phyloP scores from a whole-genome alignment of 495 filamentous ascomycete genomes.

The Hypoxylon lenormandii region DNA sequence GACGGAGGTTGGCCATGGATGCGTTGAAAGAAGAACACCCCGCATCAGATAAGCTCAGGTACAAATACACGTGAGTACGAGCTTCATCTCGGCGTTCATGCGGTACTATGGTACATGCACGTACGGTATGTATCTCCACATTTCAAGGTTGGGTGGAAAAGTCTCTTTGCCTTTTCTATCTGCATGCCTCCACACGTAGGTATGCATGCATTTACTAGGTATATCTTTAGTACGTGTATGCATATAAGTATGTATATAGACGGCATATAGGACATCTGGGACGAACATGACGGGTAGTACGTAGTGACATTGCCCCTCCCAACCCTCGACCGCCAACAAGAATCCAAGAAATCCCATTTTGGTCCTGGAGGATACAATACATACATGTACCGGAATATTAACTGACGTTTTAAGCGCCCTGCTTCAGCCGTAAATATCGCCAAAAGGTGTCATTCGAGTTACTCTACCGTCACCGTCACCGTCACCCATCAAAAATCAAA shows the following conservation, averaged over 20 bases:
- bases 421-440: conserved; percentile 22
- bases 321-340: conserved; percentile 31
- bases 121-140: background rate
- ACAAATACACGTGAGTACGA: conserved; percentile 14
- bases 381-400: conserved; percentile 33
- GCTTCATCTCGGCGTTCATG: background rate
- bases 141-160: background rate
- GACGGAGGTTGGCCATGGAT: conserved; percentile 32
- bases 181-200: conserved; percentile 17
- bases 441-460: conserved; percentile 15
- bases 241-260: background rate
- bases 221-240: no score
- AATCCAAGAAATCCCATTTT: conserved; percentile 32
- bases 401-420: conserved; percentile 36
- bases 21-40: conserved; percentile 41
- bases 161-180: background rate
- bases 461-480: conserved; percentile 5
- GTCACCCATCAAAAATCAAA: conserved; percentile 26
- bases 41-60: conserved; percentile 47
- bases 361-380: conserved; percentile 28
- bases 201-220: background rate
- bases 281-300: no score
- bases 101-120: background rate
- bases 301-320: conserved; percentile 25
- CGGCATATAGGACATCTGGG: no score